Conservation (phyloP, 768 basidiomycete genomes). For the Termitomyces sp. region DNA sequence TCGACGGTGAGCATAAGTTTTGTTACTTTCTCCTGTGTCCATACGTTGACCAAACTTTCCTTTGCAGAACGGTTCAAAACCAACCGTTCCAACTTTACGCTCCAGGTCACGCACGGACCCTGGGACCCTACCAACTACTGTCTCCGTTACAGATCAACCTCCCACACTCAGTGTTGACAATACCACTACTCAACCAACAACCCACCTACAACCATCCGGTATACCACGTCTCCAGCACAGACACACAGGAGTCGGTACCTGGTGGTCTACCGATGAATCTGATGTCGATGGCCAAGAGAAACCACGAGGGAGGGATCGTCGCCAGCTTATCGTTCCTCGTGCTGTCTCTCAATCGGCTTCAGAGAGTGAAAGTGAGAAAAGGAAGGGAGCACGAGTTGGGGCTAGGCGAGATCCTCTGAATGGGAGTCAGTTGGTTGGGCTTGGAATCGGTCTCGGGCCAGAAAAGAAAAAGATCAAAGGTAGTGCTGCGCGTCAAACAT, state of each 20-base stretch:
- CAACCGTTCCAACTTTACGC: constrained; percentile 11
- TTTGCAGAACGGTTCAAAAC: constrained; percentile 2
- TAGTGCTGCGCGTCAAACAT: not conserved
- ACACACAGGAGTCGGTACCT: constrained; percentile 18
- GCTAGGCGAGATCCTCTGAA: not conserved
- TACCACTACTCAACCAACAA: not conserved
- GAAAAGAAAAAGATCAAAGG: constrained; percentile 1
- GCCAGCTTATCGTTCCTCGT: constrained; percentile 43
- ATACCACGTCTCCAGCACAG: constrained; percentile 32
- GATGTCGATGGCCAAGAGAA: constrained; percentile 38
- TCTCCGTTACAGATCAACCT: not conserved
- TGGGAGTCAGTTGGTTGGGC: constrained; percentile 4
- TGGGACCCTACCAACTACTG: constrained; percentile 12
- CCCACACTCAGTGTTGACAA: not conserved
- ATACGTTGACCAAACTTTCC: not conserved
- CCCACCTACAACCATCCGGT: constrained; percentile 17
- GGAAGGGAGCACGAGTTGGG: not conserved
- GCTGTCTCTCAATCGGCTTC: constrained; percentile 39
- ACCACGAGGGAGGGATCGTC: constrained; percentile 29
- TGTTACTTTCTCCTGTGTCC: not conserved
- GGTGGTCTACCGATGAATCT: constrained; percentile 33
- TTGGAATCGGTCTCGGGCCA: constrained; percentile 8
- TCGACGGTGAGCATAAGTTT: constrained; percentile 17
- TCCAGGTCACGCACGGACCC: constrained; percentile 35
- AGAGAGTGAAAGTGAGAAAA: constrained; percentile 31